Base-by-base conservation (phyloP, 768 basidiomycete genomes). In the Russula compacta region DNA sequence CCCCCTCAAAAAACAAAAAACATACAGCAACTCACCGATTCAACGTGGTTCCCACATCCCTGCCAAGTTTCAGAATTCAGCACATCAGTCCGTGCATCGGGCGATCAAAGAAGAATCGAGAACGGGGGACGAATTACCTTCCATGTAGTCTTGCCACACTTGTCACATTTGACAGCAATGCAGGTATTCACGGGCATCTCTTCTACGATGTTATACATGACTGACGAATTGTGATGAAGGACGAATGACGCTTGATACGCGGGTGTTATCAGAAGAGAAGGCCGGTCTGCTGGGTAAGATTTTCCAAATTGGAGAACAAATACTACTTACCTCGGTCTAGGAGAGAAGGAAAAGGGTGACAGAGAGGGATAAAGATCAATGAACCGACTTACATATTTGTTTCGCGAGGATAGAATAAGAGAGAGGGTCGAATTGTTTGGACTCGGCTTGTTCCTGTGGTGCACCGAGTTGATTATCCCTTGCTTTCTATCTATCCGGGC, bases 61-160 rank as follows among this genome's bases (percentile, higher is more conserved):
- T 67, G 19, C 12, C 49, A 19, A 8, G 4, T 8, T n/a, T n/a
- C n/a, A 17, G 6, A 43, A 8, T 19, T 19, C n/a, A n/a, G 14
- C n/a, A 29, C 6, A n/a, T 19, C 6, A 19, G 15, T 19, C 43
- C 36, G 36, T 38, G 36, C 36, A 46, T 11, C 11, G 8, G 3
- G 48, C 14, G 46, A 47, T 5, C 24, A 47, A 47, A 14, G n/a
- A 14, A 35, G 42, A 15, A 53, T 35, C 32, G 2, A n/a, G 10
- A 21, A 29, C 24, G 15, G 36, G 6, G 21, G n/a, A 15, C 6
- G 3, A 54, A 4, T 46, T 53, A 70, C 71, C 67, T 60, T 65
- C 71, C 71, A 71, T 4, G 70, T 71, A 11, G 69, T 71, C 61
- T 71, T 71, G 14, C 67, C 67, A 56, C 70, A 71, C n/a, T 38